Percentiles rank a stretch among this genome's conserved stretches.
phyloP scores from a whole-genome alignment of 305 asterid species.

The Solanum hybrid region DNA sequence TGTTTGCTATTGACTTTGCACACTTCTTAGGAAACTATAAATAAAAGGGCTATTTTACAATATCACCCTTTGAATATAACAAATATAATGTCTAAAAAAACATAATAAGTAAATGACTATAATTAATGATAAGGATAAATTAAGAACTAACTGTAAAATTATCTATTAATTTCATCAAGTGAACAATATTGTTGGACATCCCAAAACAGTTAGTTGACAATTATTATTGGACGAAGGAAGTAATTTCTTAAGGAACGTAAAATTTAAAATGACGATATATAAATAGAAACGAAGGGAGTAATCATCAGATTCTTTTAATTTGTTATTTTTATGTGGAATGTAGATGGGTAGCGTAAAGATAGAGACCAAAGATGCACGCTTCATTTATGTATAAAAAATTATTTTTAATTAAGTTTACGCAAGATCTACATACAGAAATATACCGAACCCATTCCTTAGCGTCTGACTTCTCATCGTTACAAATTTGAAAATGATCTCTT shows the following conservation, averaged over 20 bases:
- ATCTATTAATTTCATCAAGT: too few species aligned
- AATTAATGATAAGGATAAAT: neutral
- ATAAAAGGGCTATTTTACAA: neutral
- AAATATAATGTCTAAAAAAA: too few species aligned
- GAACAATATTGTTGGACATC: too few species aligned
- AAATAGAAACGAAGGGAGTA: too few species aligned
- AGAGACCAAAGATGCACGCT: neutral
- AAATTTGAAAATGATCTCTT: neutral
- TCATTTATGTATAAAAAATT: neutral
- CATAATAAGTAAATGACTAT: too few species aligned
- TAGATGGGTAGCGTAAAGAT: neutral
- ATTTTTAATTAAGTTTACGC: neutral
- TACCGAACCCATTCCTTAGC: neutral
- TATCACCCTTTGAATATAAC: too few species aligned
- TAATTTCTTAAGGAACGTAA: too few species aligned
- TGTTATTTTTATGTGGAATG: neutral
- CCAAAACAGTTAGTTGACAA: too few species aligned
- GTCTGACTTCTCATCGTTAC: neutral
- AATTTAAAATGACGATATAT: too few species aligned
- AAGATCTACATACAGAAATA: neutral
- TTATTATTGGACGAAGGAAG: accelerated
- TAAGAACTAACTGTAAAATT: too few species aligned
- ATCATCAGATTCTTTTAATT: neutral
- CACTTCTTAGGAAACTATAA: neutral
- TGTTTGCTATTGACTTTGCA: neutral